Base-by-base conservation (phyloP, 371 early-diverging fungal genomes). In the Umbelopsis sp. region DNA sequence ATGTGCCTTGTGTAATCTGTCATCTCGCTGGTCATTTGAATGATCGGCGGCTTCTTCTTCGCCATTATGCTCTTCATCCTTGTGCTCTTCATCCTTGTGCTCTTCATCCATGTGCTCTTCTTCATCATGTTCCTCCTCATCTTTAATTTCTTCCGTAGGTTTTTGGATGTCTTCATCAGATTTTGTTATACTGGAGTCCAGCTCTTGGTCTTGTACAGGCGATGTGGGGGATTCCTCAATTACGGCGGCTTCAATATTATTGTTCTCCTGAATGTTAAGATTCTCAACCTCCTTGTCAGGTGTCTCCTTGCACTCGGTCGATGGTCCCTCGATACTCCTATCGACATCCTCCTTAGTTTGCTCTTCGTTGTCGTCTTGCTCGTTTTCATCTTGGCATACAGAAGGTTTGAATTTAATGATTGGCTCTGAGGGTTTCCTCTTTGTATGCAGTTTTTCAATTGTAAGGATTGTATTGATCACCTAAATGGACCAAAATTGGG, bases 401-500 rank as follows among this genome's bases (percentile, higher is more conserved):
- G 37, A 22, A 25, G 66, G 20, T n/a, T 65, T 37, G 32, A 18
- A 48, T 65, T 65, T 51, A 38, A 51, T 37, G n/a, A 51, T 48
- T 29, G 48, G 32, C 29, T 46, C 48, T 65, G 66, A 50, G 12
- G 48, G 7, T 48, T 65, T 50, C 44, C 38, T 51, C 18, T 57
- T 65, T 12, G 70, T 75, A 35, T 74, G 71, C 24, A 81, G 70
- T 51, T 76, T 74, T 51, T 76, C 72, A 44, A 87, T 67, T 18
- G 85, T 79, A 68, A 86, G 74, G 45, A 89, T 78, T 0, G 86
- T 85, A 18, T 81, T 74, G 51, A 89, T 73, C 25, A 79, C 82
- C 79, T 78, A 75, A 41, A 6, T 44, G 7, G 7, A 41, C 4
- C 11, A 10, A 20, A 20, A n/a, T 10, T 50, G 52, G 46, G 37